Base-by-base conservation (phyloP, 768 basidiomycete species). In the Gautieria morchelliformis region DNA sequence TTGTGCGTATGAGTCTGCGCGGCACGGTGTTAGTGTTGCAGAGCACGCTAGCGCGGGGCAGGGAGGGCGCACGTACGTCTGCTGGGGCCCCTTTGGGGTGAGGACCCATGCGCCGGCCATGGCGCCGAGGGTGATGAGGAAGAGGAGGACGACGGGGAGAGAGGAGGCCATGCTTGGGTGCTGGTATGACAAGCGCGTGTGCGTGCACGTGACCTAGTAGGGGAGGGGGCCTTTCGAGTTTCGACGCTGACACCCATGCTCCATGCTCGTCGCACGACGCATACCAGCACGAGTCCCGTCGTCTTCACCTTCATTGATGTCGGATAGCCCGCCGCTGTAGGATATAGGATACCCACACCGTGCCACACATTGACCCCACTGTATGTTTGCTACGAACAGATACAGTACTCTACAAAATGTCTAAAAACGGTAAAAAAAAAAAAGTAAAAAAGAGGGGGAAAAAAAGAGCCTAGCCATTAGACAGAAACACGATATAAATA, bases 51-150 rank as follows among this genome's bases (percentile, higher is more conserved):
- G 35, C 14, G 20, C 14, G 37, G 6, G n/a, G n/a, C n/a, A n/a
- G n/a, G n/a, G n/a, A n/a, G n/a, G n/a, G n/a, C n/a, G n/a, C n/a
- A 79, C 88, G 63, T 67, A 95, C 94, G 85, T 87, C 74, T 96
- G 93, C 57, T 93, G 81, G 30, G 87, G 81, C 3, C 95, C 93
- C 66, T 93, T 95, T 0, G 88, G 92, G 0, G 82, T 79, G 59
- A 84, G 79, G 30, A 91, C 70, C 70, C 82, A 89, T 3, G 80
- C 74, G 27, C 73, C 74, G 1, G 75, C 72, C 75, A 86, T 89
- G 11, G 92, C 73, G 0, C 74, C 86, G 17, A 80, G 67, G 17
- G 84, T 78, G 44, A 89, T 67, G 44, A 83, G 78, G 48, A 91
- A 77, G 53, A 87, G 67, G 64, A 89, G 69, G 60, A 89, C 58